Percentiles rank a stretch among this genome's conserved stretches.
Evolutionary conservation across 1,284 basidiomycete species (phyloP).

Genomic region (Lignosus rhinocerotis): DNA sequence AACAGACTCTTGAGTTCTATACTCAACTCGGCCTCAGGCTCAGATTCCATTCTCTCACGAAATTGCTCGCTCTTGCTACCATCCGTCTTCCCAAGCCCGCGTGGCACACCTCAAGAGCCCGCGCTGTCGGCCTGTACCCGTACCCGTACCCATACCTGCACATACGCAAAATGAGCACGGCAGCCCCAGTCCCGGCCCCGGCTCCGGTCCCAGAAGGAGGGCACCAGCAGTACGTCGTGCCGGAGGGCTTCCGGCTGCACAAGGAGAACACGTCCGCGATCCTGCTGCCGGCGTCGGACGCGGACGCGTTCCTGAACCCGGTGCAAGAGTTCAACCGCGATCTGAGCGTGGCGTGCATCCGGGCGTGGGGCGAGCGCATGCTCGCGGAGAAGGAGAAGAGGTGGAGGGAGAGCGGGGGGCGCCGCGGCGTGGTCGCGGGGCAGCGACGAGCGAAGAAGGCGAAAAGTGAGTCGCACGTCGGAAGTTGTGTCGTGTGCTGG

Average conservation of each 20-base stretch:
- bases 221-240: slow-evolving; percentile 44
- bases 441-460: slow-evolving; percentile 25
- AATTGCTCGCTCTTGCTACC: slow-evolving; percentile 16
- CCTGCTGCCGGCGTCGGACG: slow-evolving; percentile 69
- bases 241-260: slow-evolving; percentile 78
- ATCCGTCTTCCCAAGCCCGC: slow-evolving; percentile 12
- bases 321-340: slow-evolving; percentile 99
- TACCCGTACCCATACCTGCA: background rate
- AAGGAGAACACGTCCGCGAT: slow-evolving; percentile 86
- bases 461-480: slow-evolving; percentile 34
- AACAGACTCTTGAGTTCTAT: background rate
- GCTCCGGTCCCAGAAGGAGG: slow-evolving; percentile 1
- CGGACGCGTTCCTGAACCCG: slow-evolving; percentile 91
- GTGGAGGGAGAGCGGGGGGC: slow-evolving; percentile 40
- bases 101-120: slow-evolving; percentile 11
- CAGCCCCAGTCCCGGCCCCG: slow-evolving; percentile 5
- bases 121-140: background rate
- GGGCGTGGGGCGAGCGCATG: slow-evolving; percentile 78
- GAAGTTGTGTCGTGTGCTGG: background rate
- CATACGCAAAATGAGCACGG: slow-evolving; percentile 22
- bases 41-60: slow-evolving; percentile 6
- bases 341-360: slow-evolving; percentile 87
- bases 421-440: too few relatives aligned
- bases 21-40: background rate
- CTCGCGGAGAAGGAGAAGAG: slow-evolving; percentile 67